phyloP scores from a whole-genome alignment of 306 rosid genomes.

The Pachyrhizus erosus region DNA sequence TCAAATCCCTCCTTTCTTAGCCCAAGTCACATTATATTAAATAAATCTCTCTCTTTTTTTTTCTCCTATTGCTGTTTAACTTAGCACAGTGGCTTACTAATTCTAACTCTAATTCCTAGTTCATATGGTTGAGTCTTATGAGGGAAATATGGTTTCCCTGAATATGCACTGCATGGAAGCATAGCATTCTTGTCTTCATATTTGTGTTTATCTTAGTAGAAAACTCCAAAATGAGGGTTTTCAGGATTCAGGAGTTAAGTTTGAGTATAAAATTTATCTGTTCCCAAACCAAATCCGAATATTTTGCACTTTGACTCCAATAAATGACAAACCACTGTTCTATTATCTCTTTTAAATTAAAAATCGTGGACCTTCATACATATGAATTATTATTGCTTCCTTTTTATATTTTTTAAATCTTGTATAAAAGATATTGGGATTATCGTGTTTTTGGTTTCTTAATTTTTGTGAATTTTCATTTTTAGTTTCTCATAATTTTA shows the following conservation, averaged over 20 bases:
- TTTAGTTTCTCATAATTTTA: too few species aligned
- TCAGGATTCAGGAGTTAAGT: background rate
- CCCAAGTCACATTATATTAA: background rate
- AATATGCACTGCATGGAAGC: background rate
- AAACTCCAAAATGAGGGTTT: constrained; percentile 11
- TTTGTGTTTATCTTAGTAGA: background rate
- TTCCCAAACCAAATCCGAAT: background rate
- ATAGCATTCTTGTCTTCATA: background rate
- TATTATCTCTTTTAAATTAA: background rate
- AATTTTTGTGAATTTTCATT: too few species aligned
- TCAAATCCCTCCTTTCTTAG: background rate
- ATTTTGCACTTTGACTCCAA: background rate
- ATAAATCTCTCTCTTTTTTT: background rate
- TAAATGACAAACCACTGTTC: constrained; percentile 17
- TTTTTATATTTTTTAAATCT: too few species aligned
- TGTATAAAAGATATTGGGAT: too few species aligned
- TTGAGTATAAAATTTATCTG: background rate
- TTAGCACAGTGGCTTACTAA: background rate
- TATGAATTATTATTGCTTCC: too few species aligned
- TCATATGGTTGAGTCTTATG: background rate
- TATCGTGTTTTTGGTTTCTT: too few species aligned
- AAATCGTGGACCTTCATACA: too few species aligned
- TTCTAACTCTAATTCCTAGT: background rate
- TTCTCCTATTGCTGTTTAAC: background rate
- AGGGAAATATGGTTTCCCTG: background rate